These are phyloP conservation scores for Cladorrhinum sp. DNA, from an alignment of 2,329 filamentous ascomycete species.

Conservation along the genomic window DNA sequence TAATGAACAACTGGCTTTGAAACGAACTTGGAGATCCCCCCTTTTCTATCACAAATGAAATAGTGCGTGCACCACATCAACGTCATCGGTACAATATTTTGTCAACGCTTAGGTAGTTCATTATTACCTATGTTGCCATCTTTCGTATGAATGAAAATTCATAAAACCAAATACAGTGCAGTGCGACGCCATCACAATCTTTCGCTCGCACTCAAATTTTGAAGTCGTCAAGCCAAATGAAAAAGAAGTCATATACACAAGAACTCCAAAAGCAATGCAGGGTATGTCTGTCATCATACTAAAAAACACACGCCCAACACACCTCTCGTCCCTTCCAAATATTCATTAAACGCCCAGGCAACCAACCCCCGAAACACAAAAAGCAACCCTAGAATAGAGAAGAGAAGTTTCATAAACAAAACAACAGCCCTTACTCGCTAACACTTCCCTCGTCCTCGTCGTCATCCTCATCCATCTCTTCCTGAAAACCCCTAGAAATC, in stretches of 20 bases:
- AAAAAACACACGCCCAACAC: not conserved
- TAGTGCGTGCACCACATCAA: no score
- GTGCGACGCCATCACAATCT: not conserved
- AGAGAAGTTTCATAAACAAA: not conserved
- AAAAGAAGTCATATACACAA: not conserved
- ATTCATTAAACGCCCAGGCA: not conserved
- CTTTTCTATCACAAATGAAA: no score
- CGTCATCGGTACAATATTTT: not conserved
- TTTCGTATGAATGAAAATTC: not conserved
- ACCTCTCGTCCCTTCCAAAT: not conserved
- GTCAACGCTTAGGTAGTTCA: not conserved
- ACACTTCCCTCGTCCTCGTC: conserved; percentile 32
- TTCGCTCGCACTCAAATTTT: conserved; percentile 1
- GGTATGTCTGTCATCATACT: conserved; percentile 19
- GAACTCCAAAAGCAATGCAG: conserved; percentile 14
- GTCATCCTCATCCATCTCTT: conserved; percentile 14
- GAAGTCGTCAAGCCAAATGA: not conserved
- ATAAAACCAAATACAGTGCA: not conserved
- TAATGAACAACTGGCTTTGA: no score
- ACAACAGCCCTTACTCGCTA: conserved; percentile 29
- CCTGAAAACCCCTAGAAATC: conserved; percentile 17
- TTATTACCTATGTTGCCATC: no score
- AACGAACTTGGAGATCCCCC: no score
- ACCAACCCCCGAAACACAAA: not conserved
- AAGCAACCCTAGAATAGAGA: not conserved